Base-by-base conservation (phyloP, 2,329 filamentous ascomycete species). In the Ploettnerulaceae sp. region DNA sequence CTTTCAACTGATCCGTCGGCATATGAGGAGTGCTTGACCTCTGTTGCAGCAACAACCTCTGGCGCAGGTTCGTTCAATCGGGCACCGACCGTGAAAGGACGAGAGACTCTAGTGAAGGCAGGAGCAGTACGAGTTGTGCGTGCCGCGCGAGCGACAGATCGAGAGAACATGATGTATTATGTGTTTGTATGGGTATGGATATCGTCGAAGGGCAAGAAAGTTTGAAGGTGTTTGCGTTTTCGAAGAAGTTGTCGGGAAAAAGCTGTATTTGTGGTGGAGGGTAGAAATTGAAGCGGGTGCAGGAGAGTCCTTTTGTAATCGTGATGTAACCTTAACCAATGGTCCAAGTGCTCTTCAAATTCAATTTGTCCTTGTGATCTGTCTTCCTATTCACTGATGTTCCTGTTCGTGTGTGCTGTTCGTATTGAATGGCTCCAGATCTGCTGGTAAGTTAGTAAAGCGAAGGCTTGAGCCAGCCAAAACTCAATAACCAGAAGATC, bases 41-140 rank as follows among this genome's bases (percentile, higher is more conserved):
- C 60, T 26, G 57, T 59, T 41, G 62, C 59, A 4, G 58, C 47
- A 39, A 63, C 52, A 11, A 57, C 33, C 17, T 62, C 59, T 24
- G 56, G 54, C 22, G 34, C 43, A 8, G 57, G 57, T 9, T 59
- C 50, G 25, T 47, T 39, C 15, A 51, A 48, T 20, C 46, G 52
- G 6, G 54, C 37, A 5, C 40, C 50, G 26, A 49, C 43, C n/a
- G 54, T 55, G 48, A 62, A 60, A n/a, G 57, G 52, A 18, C 56
- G 50, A 8, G 54, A 36, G 20, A 54, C 50, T 40, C 51, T 58
- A 38, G 50, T 35, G n/a, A 33, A 18, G 6, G 52, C 18, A 17
- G 49, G 28, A 26, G 48, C 45, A 38, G 47, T 39, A 14, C 47
- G 45, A 17, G 29, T 17, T 7, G 48, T 22, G 32, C 45, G 48